A percentile compares a stretch with the other conserved stretches of the same genome.
Evolutionary conservation across 305 asterid genomes (phyloP).

Genomic region (Solanum hybrid): DNA sequence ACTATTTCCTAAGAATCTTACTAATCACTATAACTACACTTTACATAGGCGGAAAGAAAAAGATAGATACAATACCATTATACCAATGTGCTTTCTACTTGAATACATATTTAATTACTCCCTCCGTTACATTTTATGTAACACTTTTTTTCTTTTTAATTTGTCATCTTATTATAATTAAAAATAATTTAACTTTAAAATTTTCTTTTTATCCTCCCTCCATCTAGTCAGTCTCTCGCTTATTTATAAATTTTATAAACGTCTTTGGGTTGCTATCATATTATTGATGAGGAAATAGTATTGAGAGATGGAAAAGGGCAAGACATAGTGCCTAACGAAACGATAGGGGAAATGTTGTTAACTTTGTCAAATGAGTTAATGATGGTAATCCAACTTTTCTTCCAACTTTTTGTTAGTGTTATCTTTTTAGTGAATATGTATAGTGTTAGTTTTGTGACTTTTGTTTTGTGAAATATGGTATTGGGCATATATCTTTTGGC

Average conservation of each 20-base stretch:
- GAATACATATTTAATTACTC: neutral
- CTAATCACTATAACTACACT: neutral
- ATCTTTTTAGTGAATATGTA: conserved; percentile 21
- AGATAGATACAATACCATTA: neutral
- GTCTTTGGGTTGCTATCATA: neutral
- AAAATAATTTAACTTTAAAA: too few relatives aligned
- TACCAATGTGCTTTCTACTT: neutral
- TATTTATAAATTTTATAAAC: neutral
- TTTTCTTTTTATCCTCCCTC: too few relatives aligned
- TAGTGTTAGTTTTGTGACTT: conserved; percentile 18
- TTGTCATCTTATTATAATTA: too few relatives aligned
- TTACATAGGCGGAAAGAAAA: neutral
- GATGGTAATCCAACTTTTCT: conserved; percentile 29
- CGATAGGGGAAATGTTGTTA: conserved; percentile 24
- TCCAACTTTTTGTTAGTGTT: conserved; percentile 23
- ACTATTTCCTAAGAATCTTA: neutral
- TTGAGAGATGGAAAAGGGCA: neutral
- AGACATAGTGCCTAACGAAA: neutral
- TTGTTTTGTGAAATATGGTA: conserved; percentile 19
- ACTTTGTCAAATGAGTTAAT: conserved; percentile 45
- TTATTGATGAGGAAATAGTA: neutral
- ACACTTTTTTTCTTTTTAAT: too few relatives aligned
- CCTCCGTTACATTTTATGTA: too few relatives aligned
- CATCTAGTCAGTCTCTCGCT: neutral
- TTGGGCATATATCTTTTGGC: conserved; percentile 36